Evolutionary conservation across 1,284 basidiomycete species (phyloP).

Genomic region (Apiotrichum veenhuisii): DNA sequence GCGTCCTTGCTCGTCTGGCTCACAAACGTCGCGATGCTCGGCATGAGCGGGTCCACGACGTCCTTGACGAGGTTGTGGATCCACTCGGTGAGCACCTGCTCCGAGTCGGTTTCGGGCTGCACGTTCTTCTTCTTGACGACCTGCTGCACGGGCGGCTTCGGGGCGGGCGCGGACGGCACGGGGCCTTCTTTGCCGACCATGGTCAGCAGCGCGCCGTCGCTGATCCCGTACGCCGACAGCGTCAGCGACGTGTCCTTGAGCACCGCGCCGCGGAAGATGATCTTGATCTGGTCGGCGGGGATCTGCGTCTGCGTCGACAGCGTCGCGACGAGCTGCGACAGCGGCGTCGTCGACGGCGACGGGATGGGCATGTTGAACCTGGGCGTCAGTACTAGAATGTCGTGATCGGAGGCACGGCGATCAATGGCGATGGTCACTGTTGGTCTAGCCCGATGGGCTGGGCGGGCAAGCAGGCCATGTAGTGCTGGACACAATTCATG

Average conservation of each 20-base stretch:
- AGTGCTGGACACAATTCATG: too few relatives aligned
- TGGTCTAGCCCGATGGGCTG: too few relatives aligned
- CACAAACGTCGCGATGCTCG: conserved; percentile 36
- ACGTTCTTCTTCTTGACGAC: conserved; percentile 42
- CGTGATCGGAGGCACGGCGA: too few relatives aligned
- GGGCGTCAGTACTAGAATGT: not conserved
- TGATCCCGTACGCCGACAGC: conserved; percentile 46
- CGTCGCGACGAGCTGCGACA: conserved; percentile 41
- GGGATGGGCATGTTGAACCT: conserved; percentile 51
- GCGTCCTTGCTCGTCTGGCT: conserved; percentile 32
- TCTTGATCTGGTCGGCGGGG: conserved; percentile 39
- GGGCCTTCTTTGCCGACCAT: conserved; percentile 43
- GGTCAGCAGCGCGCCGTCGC: conserved; percentile 41
- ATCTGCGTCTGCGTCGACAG: conserved; percentile 45
- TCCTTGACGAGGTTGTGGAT: conserved; percentile 33
- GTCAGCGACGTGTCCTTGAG: conserved; percentile 48
- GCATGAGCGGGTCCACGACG: conserved; percentile 33
- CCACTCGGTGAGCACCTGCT: conserved; percentile 44
- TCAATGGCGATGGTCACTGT: not conserved
- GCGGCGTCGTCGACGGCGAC: conserved; percentile 40
- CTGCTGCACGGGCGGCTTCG: conserved; percentile 10
- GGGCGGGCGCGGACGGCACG: conserved; percentile 22
- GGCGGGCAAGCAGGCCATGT: too few relatives aligned
- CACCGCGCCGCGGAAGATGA: conserved; percentile 50
- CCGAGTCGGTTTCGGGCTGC: conserved; percentile 44